Conservation (phyloP, 2,329 filamentous ascomycete genomes). For the Bipolaris sorokiniana region DNA sequence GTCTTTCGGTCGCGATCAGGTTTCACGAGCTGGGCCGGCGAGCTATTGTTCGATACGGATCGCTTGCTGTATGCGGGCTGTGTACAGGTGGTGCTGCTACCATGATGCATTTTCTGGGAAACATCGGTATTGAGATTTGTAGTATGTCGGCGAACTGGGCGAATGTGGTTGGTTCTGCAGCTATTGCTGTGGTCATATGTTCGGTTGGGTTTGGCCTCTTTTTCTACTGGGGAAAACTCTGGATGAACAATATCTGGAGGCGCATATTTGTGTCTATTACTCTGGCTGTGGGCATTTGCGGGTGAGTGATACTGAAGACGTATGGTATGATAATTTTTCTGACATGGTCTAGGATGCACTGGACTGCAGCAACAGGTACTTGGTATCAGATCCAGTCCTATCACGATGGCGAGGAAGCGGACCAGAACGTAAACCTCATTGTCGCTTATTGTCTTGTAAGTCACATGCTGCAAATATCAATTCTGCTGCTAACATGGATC, state of each 20-base stretch:
- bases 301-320: constrained; percentile 38
- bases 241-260: constrained; percentile 82
- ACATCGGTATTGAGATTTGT: constrained; percentile 82
- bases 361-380: constrained; percentile 77
- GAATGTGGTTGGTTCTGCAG: constrained; percentile 70
- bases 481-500: constrained; percentile 62
- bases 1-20: constrained; percentile 70
- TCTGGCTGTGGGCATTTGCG: constrained; percentile 76
- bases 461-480: constrained; percentile 61
- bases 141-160: constrained; percentile 63
- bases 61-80: constrained; percentile 64
- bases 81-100: constrained; percentile 77
- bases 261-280: constrained; percentile 69
- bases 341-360: constrained; percentile 68
- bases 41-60: constrained; percentile 33
- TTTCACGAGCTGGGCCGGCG: constrained; percentile 41
- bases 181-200: constrained; percentile 76
- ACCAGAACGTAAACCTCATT: constrained; percentile 70
- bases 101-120: constrained; percentile 89
- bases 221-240: constrained; percentile 76
- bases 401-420: constrained; percentile 50
- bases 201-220: constrained; percentile 74
- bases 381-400: constrained; percentile 63
- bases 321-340: not conserved
- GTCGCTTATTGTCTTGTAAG: constrained; percentile 73